Evolutionary conservation across 495 filamentous ascomycete species (phyloP).

Genomic region (Glutinoglossum americanum): DNA sequence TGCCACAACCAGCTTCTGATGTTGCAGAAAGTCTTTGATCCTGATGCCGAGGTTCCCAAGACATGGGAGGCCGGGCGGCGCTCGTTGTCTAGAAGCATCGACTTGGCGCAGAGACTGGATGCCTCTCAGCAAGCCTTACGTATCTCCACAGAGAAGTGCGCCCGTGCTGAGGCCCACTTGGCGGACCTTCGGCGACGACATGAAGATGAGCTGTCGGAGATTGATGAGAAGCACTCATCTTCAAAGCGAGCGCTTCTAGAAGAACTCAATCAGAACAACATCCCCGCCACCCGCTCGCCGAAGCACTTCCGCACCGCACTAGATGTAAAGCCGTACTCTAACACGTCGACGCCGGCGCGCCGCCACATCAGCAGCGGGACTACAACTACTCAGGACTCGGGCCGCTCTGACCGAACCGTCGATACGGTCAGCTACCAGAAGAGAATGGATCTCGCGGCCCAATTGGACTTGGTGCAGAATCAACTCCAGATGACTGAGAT

Average conservation of each 20-base stretch:
- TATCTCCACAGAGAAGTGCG: constrained; percentile 62
- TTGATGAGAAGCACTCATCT: constrained; percentile 47
- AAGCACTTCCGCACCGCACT: constrained; percentile 52
- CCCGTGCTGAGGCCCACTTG: constrained; percentile 66
- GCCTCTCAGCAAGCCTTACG: constrained; percentile 69
- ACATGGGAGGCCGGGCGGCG: constrained; percentile 37
- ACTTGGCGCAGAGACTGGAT: constrained; percentile 76
- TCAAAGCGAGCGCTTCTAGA: constrained; percentile 55
- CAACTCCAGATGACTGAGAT: constrained; percentile 89
- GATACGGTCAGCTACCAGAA: constrained; percentile 79
- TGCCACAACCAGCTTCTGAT: constrained; percentile 58
- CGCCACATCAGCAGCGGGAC: constrained; percentile 47
- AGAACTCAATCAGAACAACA: constrained; percentile 73
- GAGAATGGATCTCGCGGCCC: constrained; percentile 74
- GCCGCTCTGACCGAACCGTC: constrained; percentile 68
- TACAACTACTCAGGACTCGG: constrained; percentile 42
- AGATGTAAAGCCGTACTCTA: constrained; percentile 49
- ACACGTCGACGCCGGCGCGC: constrained; percentile 52
- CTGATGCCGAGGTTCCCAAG: constrained; percentile 38
- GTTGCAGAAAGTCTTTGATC: constrained; percentile 70
- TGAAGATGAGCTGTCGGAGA: constrained; percentile 50
- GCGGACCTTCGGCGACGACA: constrained; percentile 52
- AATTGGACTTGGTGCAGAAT: constrained; percentile 84
- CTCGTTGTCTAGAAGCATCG: constrained; percentile 33
- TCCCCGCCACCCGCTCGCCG: constrained; percentile 54